Percentiles rank a stretch among this genome's conserved stretches.
These are phyloP conservation scores for Allium fistulosum DNA, from an alignment of 106 monocot genomes.

Conservation along the genomic window DNA sequence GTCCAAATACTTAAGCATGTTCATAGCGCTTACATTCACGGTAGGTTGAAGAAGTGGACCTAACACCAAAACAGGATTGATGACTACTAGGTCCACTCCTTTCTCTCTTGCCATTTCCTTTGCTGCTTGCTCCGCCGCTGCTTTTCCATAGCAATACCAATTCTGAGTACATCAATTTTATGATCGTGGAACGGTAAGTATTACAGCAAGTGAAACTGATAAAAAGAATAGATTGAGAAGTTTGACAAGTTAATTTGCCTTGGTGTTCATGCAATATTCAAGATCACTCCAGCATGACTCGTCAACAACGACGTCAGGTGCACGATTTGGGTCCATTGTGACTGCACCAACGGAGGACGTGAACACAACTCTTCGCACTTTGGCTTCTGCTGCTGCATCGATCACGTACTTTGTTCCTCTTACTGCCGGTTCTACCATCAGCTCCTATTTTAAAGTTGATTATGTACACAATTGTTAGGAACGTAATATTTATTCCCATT, in stretches of 20 bases:
- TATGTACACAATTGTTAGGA: no score
- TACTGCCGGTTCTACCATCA: constrained; percentile 89
- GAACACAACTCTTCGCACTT: constrained; percentile 72
- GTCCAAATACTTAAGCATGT: constrained; percentile 40
- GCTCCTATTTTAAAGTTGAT: constrained; percentile 37
- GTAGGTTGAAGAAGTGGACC: constrained; percentile 45
- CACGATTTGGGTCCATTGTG: constrained; percentile 66
- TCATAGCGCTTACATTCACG: constrained; percentile 29
- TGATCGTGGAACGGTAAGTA: no score
- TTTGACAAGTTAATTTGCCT: no score
- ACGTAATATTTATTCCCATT: no score
- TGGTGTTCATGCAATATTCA: constrained; percentile 66
- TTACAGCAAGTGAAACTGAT: no score
- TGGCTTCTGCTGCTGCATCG: constrained; percentile 55
- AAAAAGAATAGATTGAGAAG: no score
- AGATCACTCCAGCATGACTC: constrained; percentile 90
- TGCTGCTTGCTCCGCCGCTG: constrained; percentile 36
- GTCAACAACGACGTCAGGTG: constrained; percentile 51
- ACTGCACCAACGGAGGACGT: constrained; percentile 84
- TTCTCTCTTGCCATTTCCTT: constrained; percentile 23
- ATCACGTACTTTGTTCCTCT: constrained; percentile 57
- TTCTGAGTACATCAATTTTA: constrained; percentile 9
- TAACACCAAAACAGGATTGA: constrained; percentile 38
- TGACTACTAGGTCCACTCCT: constrained; percentile 33
- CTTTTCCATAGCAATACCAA: constrained; percentile 43